These are phyloP conservation scores for Microsporum canis DNA, from an alignment of 2,329 filamentous ascomycete genomes.

Conservation along the genomic window DNA sequence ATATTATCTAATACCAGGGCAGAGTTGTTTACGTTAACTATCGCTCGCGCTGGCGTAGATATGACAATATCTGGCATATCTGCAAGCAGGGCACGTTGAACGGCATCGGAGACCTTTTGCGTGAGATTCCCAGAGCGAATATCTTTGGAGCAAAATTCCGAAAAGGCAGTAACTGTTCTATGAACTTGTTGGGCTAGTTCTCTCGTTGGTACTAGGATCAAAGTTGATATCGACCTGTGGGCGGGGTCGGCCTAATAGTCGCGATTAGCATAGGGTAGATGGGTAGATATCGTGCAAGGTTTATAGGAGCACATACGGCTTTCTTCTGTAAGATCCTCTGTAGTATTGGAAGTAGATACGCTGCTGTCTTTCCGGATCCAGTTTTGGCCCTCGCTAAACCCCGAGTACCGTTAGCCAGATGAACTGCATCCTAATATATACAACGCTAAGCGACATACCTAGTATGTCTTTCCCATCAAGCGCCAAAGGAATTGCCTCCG, in stretches of 20 bases:
- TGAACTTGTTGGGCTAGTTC: conserved; percentile 88
- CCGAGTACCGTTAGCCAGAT: neutral
- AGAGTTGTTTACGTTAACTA: conserved; percentile 62
- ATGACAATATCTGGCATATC: conserved; percentile 82
- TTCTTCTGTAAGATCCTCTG: conserved; percentile 74
- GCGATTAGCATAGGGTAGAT: conserved; percentile 44
- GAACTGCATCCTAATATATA: neutral
- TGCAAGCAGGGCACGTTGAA: conserved; percentile 74
- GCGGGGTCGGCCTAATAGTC: conserved; percentile 38
- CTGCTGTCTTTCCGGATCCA: conserved; percentile 94
- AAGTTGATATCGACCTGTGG: conserved; percentile 50
- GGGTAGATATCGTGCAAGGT: neutral
- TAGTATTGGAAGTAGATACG: conserved; percentile 81
- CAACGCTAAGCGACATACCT: conserved; percentile 26
- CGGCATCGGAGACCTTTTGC: conserved; percentile 78
- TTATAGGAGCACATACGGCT: conserved; percentile 35
- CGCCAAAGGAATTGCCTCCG: conserved; percentile 74
- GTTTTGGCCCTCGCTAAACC: conserved; percentile 74
- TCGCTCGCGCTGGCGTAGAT: conserved; percentile 76
- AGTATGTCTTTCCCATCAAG: conserved; percentile 81
- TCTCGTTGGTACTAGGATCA: conserved; percentile 87
- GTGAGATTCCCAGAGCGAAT: conserved; percentile 75
- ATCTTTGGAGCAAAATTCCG: conserved; percentile 74
- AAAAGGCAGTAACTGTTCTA: conserved; percentile 63
- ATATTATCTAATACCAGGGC: conserved; percentile 61